Evolutionary conservation across 2,329 filamentous ascomycete species (phyloP).

Genomic region (Endoconidiophora laricicola): DNA sequence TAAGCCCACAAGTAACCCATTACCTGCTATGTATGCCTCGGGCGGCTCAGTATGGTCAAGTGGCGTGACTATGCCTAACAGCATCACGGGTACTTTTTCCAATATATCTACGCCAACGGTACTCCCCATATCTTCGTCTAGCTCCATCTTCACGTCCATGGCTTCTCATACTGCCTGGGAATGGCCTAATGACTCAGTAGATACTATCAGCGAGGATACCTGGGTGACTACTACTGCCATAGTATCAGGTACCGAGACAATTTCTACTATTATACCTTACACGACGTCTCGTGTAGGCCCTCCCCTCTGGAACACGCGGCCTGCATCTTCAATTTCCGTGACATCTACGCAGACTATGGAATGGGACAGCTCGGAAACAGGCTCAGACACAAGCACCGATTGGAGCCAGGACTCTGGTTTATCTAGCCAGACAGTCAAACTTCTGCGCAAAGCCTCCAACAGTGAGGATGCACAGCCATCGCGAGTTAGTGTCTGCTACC

Average conservation of each 20-base stretch:
- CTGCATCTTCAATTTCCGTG: neutral
- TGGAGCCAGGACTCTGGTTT: neutral
- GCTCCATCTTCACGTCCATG: no score
- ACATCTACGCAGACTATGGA: neutral
- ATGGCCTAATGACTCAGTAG: no score
- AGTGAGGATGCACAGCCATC: neutral
- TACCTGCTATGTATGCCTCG: no score
- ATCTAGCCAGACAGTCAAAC: neutral
- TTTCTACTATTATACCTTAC: neutral
- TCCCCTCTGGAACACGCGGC: slow-evolving; percentile 2
- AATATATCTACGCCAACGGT: no score
- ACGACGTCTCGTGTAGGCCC: slow-evolving; percentile 4
- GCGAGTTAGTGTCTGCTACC: slow-evolving; percentile 2
- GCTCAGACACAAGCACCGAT: neutral
- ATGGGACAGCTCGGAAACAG: neutral
- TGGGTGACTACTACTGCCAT: neutral
- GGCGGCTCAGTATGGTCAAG: no score
- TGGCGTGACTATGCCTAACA: no score
- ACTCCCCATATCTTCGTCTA: neutral
- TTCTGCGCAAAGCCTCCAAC: neutral
- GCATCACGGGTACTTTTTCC: no score
- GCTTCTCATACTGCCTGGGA: no score
- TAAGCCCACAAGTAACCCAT: no score
- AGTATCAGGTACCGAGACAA: no score
- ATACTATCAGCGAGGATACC: no score